Percentiles rank a stretch among this genome's conserved stretches.
These are phyloP conservation scores for Yamadazyma nakazawae DNA, from an alignment of 805 yeast genomes.

Conservation along the genomic window DNA sequence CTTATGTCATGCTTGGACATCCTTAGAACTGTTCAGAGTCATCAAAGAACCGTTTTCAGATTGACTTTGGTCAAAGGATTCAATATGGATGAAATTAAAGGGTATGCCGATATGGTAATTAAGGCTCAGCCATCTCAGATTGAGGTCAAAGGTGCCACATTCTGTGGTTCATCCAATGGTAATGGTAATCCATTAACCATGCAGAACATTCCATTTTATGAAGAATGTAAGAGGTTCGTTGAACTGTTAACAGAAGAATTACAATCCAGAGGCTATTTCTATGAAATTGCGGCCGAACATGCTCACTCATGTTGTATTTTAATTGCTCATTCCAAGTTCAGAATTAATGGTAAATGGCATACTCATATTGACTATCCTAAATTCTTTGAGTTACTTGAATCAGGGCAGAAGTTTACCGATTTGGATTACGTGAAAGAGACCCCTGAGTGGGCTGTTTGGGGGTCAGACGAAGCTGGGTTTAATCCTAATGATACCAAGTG, in stretches of 20 bases:
- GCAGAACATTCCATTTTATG: conserved; percentile 94
- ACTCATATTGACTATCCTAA: conserved; percentile 83
- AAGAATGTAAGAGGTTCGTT: conserved; percentile 81
- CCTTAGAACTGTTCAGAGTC: conserved; percentile 63
- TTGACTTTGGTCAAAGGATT: conserved; percentile 90
- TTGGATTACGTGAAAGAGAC: conserved; percentile 79
- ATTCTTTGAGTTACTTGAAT: conserved; percentile 66
- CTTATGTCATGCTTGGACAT: conserved; percentile 77
- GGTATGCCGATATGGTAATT: conserved; percentile 84
- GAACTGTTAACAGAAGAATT: conserved; percentile 58
- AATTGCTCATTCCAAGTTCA: conserved; percentile 72
- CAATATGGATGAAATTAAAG: conserved; percentile 74
- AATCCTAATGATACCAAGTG: conserved; percentile 78
- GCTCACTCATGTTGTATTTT: conserved; percentile 92
- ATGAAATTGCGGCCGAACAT: conserved; percentile 90
- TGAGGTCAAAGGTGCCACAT: conserved; percentile 93
- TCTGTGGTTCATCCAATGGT: conserved; percentile 83
- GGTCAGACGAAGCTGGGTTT: conserved; percentile 81
- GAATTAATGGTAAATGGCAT: conserved; percentile 71
- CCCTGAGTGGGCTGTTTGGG: conserved; percentile 91
- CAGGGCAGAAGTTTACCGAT: conserved; percentile 67
- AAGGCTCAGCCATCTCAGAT: conserved; percentile 82
- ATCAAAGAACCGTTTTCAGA: conserved; percentile 89
- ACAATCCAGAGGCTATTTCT: conserved; percentile 60
- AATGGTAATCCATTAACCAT: conserved; percentile 88